These are phyloP conservation scores for Discostella stelligera DNA, from an alignment of 352 stramenopile genomes.

Conservation along the genomic window DNA sequence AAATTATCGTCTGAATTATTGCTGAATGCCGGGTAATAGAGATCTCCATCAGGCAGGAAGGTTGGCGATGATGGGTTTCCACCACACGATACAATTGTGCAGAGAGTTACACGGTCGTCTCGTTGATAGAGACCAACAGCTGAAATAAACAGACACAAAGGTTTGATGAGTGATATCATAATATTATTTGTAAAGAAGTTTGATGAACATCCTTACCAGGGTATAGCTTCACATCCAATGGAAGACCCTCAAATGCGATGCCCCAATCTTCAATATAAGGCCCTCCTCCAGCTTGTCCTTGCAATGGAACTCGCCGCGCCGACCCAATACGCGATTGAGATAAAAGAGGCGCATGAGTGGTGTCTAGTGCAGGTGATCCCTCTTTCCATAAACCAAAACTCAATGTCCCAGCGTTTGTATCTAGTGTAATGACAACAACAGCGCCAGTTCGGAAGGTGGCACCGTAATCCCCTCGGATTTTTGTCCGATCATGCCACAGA, in stretches of 20 bases:
- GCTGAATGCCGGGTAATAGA: conserved; percentile 44
- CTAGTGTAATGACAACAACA: conserved; percentile 77
- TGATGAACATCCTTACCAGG: conserved; percentile 34
- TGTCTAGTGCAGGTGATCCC: conserved; percentile 9
- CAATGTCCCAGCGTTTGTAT: conserved; percentile 81
- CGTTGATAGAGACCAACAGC: conserved; percentile 81
- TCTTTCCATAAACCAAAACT: conserved; percentile 82
- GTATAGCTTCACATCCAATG: conserved; percentile 79
- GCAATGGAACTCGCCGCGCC: conserved; percentile 25
- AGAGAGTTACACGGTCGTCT: conserved; percentile 78
- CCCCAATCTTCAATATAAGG: conserved; percentile 80
- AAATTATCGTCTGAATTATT: conserved; percentile 20
- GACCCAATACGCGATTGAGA: conserved; percentile 49
- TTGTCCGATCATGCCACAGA: conserved; percentile 97
- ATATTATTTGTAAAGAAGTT: not conserved
- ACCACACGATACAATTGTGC: conserved; percentile 28
- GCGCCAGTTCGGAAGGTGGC: conserved; percentile 74
- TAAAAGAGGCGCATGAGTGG: conserved; percentile 42
- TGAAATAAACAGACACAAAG: conserved; percentile 8
- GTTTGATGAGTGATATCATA: not conserved
- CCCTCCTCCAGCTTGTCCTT: conserved; percentile 24
- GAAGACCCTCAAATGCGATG: conserved; percentile 81
- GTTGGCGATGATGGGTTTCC: conserved; percentile 26
- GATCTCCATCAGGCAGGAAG: conserved; percentile 41
- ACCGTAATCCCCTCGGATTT: conserved; percentile 80